These are phyloP conservation scores for Sugiyamaella americana DNA, from an alignment of 805 yeast species.

Conservation along the genomic window DNA sequence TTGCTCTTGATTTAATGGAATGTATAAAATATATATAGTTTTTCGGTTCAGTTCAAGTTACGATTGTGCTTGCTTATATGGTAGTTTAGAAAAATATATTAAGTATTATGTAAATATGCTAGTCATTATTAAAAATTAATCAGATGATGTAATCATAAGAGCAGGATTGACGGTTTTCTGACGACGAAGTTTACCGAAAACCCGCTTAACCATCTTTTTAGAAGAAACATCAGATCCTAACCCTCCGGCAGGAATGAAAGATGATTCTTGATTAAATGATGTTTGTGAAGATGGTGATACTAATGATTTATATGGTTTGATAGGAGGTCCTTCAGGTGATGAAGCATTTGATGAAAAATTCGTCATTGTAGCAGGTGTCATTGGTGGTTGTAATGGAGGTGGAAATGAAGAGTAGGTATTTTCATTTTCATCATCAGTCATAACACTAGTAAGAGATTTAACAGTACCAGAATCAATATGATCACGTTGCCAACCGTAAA, in stretches of 20 bases:
- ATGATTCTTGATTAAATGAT: constrained; percentile 6
- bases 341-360: neutral
- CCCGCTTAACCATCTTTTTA: constrained; percentile 15
- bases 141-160: constrained; percentile 23
- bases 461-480: constrained; percentile 19
- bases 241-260: constrained; percentile 17
- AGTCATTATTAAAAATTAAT: no score
- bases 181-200: constrained; percentile 18
- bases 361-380: neutral
- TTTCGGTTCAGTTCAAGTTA: no score
- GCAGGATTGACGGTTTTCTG: constrained; percentile 14
- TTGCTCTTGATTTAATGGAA: no score
- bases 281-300: neutral
- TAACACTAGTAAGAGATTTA: constrained; percentile 1
- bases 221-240: constrained; percentile 11
- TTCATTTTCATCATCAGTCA: neutral
- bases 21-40: no score
- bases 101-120: no score
- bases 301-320: neutral
- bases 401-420: no score
- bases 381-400: neutral
- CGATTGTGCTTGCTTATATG: no score
- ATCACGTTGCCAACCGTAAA: constrained; percentile 28
- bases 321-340: neutral
- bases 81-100: no score